Conservation (phyloP, 2,329 filamentous ascomycete genomes). For the Colletotrichum spinosum region DNA sequence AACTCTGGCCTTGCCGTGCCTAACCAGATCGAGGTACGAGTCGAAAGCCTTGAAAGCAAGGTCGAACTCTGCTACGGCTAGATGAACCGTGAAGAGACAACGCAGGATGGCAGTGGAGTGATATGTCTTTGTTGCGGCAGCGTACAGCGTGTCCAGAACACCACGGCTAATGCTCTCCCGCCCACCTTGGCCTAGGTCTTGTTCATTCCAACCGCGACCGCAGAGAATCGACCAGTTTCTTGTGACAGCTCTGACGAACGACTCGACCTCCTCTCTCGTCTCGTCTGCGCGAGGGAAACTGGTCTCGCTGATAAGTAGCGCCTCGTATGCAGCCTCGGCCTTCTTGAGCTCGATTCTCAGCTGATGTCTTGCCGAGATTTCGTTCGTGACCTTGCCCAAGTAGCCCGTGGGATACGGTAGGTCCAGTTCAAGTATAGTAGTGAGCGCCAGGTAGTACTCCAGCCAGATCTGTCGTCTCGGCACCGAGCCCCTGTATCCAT, state of each 20-base stretch:
- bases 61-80: conserved; percentile 90
- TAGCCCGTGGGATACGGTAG: conserved; percentile 68
- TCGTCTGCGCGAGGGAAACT: conserved; percentile 88
- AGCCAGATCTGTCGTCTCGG: conserved; percentile 81
- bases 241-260: conserved; percentile 83
- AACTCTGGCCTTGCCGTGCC: conserved; percentile 84
- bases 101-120: conserved; percentile 92
- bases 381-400: conserved; percentile 51
- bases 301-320: conserved; percentile 80
- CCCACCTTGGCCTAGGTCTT: conserved; percentile 84
- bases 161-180: conserved; percentile 79
- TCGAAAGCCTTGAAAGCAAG: conserved; percentile 91
- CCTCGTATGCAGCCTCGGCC: conserved; percentile 84
- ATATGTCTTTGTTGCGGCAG: conserved; percentile 91
- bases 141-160: conserved; percentile 89
- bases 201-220: conserved; percentile 82
- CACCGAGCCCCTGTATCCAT: conserved; percentile 69
- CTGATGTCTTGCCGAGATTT: conserved; percentile 68
- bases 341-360: conserved; percentile 82
- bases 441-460: conserved; percentile 85
- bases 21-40: conserved; percentile 90
- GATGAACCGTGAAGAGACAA: conserved; percentile 87
- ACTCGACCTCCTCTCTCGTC: conserved; percentile 81
- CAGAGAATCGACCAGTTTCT: conserved; percentile 88
- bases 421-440: conserved; percentile 77